Conservation (phyloP, 805 yeast genomes). For the Yarrowia bubula region DNA sequence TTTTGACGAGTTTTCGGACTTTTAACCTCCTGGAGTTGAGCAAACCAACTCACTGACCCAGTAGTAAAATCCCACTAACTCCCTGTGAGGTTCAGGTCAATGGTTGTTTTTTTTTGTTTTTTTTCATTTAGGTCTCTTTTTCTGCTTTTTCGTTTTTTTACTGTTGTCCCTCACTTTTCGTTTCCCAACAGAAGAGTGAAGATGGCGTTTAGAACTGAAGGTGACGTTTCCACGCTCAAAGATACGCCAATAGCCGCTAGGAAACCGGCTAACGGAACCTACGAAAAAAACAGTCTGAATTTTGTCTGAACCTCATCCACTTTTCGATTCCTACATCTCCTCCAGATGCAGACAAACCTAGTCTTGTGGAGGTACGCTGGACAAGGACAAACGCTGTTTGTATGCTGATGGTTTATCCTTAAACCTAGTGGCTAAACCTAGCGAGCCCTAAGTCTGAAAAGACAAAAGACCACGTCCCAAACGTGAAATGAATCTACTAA, state of each 20-base stretch:
- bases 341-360: neutral
- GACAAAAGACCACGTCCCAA: conserved; percentile 17
- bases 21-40: too few species aligned
- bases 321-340: too few species aligned
- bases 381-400: neutral
- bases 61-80: too few species aligned
- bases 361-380: neutral
- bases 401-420: neutral
- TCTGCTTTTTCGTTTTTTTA: neutral
- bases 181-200: neutral
- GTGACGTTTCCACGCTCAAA: too few species aligned
- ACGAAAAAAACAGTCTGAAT: too few species aligned
- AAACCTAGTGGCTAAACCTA: neutral
- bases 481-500: conserved; percentile 15
- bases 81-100: neutral
- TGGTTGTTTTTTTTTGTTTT: neutral
- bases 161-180: neutral
- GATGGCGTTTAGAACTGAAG: too few species aligned
- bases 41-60: too few species aligned
- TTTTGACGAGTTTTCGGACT: too few species aligned
- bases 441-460: neutral
- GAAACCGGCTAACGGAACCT: too few species aligned
- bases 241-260: too few species aligned
- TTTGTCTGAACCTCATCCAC: too few species aligned
- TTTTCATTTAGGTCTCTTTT: neutral